A percentile compares a stretch with the other conserved stretches of the same genome.
Conservation (phyloP, 2,329 filamentous ascomycete genomes). For the Magnaporthiopsis poae region DNA sequence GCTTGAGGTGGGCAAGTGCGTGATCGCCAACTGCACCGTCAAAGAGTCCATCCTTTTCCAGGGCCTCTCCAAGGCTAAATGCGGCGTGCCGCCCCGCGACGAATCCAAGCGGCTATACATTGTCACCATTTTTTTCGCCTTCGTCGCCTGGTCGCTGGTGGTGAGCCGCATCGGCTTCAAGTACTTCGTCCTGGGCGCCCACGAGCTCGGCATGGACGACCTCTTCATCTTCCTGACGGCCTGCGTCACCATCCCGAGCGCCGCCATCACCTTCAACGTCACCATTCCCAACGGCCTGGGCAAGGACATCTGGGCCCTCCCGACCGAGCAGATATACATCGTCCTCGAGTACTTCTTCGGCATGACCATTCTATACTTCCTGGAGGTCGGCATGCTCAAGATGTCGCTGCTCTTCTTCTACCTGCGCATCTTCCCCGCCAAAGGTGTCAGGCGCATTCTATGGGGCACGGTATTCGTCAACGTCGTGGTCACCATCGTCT, state of each 20-base stretch:
- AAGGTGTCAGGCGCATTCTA: slow-evolving; percentile 16
- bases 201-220: slow-evolving; percentile 10
- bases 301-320: slow-evolving; percentile 34
- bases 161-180: slow-evolving; percentile 27
- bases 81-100: slow-evolving; percentile 16
- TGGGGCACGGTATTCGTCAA: slow-evolving; percentile 24
- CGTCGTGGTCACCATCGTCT: slow-evolving; percentile 20
- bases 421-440: slow-evolving; percentile 23
- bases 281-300: slow-evolving; percentile 25
- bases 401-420: slow-evolving; percentile 29
- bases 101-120: slow-evolving; percentile 23
- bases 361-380: slow-evolving; percentile 21
- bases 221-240: not conserved
- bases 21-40: slow-evolving; percentile 9
- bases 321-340: slow-evolving; percentile 28
- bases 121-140: slow-evolving; percentile 21
- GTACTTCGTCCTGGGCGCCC: slow-evolving; percentile 22
- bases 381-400: slow-evolving; percentile 22
- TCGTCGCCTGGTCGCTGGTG: slow-evolving; percentile 27
- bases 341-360: slow-evolving; percentile 23
- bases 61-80: slow-evolving; percentile 17
- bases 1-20: slow-evolving; percentile 5
- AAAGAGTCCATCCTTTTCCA: slow-evolving; percentile 5
- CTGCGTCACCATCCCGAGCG: not conserved
- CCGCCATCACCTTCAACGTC: not conserved